Conservation (phyloP, 2,329 filamentous ascomycete genomes). For the Aschersonia sp. region DNA sequence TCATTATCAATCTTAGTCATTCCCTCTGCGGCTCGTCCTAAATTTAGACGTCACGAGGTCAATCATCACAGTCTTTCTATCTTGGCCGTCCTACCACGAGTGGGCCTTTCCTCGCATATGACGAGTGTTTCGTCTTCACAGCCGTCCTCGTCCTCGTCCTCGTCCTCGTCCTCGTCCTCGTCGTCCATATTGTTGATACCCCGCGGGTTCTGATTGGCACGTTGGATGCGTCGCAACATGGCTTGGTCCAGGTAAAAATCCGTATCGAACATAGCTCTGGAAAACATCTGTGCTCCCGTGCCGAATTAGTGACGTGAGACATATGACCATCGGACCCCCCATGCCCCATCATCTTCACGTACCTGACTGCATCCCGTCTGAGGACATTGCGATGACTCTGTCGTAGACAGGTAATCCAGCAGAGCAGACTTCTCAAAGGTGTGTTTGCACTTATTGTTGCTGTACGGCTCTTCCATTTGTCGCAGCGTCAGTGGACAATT, state of each 20-base stretch:
- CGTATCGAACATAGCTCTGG: constrained; percentile 16
- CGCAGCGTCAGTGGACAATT: constrained; percentile 57
- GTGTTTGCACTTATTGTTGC: constrained; percentile 53
- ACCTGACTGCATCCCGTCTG: constrained; percentile 49
- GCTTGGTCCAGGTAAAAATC: constrained; percentile 44
- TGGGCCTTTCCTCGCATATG: constrained; percentile 10
- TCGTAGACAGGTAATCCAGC: constrained; percentile 33
- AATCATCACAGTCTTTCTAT: constrained; percentile 5
- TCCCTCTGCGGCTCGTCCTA: constrained; percentile 7
- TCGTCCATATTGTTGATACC: constrained; percentile 28
- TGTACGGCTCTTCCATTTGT: constrained; percentile 51
- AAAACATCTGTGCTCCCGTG: constrained; percentile 26
- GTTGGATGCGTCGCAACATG: constrained; percentile 42
- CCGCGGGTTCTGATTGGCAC: constrained; percentile 27
- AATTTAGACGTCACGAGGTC: too few relatives aligned
- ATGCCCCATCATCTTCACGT: constrained; percentile 1
- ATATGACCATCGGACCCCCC: background rate
- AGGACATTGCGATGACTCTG: constrained; percentile 40
- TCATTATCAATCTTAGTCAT: background rate
- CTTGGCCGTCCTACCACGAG: constrained; percentile 10
- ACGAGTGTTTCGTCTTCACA: constrained; percentile 8
- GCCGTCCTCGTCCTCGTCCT: constrained; percentile 4
- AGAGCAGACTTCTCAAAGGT: constrained; percentile 57
- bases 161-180: constrained; percentile 13
- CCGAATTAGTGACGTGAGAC: background rate